Percentiles rank a stretch among this genome's conserved stretches.
Conservation (phyloP, 176 grass and related monocot genomes). For the Echinochloa phyllopogon region DNA sequence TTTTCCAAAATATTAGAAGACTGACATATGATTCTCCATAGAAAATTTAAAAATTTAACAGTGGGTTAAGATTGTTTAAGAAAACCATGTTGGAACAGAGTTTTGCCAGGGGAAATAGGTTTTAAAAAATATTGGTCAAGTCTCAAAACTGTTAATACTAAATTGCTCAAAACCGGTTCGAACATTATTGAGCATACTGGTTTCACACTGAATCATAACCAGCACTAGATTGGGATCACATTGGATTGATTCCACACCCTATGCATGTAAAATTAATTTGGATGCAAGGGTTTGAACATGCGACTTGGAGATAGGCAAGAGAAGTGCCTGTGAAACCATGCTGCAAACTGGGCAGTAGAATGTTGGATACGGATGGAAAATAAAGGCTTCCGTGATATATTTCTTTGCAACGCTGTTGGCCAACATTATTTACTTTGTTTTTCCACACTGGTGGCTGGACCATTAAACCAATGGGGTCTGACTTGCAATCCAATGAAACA, state of each 20-base stretch:
- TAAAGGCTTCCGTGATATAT: not conserved
- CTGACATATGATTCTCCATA: slow-evolving; percentile 9
- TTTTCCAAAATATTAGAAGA: slow-evolving; percentile 15
- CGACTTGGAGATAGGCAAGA: not conserved
- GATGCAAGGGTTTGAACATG: not conserved
- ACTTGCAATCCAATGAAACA: not conserved
- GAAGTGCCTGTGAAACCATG: not conserved
- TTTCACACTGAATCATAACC: not conserved
- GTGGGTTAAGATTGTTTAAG: not conserved
- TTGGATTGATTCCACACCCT: not conserved
- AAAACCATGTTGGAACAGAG: not conserved
- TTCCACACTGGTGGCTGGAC: not conserved
- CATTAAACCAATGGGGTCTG: not conserved
- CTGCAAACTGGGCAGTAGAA: not conserved
- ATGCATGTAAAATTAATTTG: not conserved
- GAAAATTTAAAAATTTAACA: not conserved
- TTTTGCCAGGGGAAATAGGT: not conserved
- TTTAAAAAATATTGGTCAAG: not conserved
- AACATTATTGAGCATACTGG: not conserved
- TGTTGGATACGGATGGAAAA: not conserved
- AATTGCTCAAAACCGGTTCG: not conserved
- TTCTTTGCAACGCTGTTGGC: not conserved
- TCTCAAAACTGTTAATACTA: not conserved
- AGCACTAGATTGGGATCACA: not conserved
- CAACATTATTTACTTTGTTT: slow-evolving; percentile 3